Evolutionary conservation across 2,329 filamentous ascomycete genomes (phyloP).

Genomic region (Colletotrichum ledebouriae): DNA sequence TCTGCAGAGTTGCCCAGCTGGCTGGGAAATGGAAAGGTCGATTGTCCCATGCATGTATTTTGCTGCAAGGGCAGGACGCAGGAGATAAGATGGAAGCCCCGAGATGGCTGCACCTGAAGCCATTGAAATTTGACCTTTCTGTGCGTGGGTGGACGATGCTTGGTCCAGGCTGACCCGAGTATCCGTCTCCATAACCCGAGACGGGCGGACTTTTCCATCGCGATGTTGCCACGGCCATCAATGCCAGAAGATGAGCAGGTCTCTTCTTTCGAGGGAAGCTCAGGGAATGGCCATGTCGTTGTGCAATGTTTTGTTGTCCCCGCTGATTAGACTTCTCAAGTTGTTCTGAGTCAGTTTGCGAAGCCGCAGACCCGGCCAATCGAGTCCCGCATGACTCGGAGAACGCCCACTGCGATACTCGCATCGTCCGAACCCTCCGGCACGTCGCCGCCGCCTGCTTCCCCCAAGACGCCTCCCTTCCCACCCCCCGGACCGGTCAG

Average conservation of each 20-base stretch:
- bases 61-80: neutral
- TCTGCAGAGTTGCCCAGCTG: slow-evolving; percentile 9
- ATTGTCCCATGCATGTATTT: too few relatives aligned
- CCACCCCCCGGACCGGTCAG: neutral
- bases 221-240: too few relatives aligned
- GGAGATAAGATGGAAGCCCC: slow-evolving; percentile 21
- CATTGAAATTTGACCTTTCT: neutral
- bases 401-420: neutral
- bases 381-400: slow-evolving; percentile 29
- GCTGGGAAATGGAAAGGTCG: slow-evolving; percentile 23
- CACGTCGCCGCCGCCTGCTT: slow-evolving; percentile 14
- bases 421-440: slow-evolving; percentile 26
- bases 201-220: slow-evolving; percentile 1
- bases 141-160: slow-evolving; percentile 3
- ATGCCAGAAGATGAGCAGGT: too few relatives aligned
- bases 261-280: too few relatives aligned
- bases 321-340: slow-evolving; percentile 25
- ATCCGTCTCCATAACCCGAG: neutral
- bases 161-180: neutral
- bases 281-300: slow-evolving; percentile 19
- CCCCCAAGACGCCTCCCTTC: neutral
- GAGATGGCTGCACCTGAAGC: neutral
- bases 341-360: slow-evolving; percentile 32
- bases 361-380: slow-evolving; percentile 21
- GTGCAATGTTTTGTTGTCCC: slow-evolving; percentile 9